A percentile compares a stretch with the other conserved stretches of the same genome.
Evolutionary conservation across 140 eudicot species (phyloP).

Genomic region (Bidens hawaiensis): DNA sequence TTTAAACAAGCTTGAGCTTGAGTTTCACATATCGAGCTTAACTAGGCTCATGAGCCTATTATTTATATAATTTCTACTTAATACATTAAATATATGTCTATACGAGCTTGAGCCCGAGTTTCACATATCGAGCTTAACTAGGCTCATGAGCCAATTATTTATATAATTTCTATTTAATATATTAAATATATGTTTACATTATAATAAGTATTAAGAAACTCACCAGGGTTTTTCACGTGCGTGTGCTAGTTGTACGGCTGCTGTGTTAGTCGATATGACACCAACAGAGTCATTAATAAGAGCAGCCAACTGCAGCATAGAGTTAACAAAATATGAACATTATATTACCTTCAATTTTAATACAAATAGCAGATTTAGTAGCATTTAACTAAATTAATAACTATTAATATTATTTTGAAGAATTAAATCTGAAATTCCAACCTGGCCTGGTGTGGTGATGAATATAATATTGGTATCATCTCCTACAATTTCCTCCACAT

Average conservation of each 20-base stretch:
- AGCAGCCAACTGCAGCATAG: conserved; percentile 66
- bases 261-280: conserved; percentile 85
- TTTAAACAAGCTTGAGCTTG: too few relatives aligned
- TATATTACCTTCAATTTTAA: not conserved
- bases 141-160: too few relatives aligned
- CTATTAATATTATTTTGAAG: not conserved
- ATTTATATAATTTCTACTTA: too few relatives aligned
- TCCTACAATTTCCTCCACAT: conserved; percentile 71
- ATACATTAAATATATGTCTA: too few relatives aligned
- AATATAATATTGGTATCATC: conserved; percentile 75
- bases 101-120: too few relatives aligned
- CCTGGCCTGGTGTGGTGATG: conserved; percentile 93
- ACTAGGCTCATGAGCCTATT: too few relatives aligned
- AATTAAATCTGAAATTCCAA: conserved; percentile 12
- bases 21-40: too few relatives aligned
- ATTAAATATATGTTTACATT: too few relatives aligned
- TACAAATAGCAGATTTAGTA: not conserved
- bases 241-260: conserved; percentile 70
- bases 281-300: conserved; percentile 85
- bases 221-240: conserved; percentile 85
- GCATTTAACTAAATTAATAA: not conserved
- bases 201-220: conserved; percentile 9
- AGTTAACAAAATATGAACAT: conserved; percentile 12
- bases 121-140: too few relatives aligned
- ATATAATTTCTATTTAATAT: too few relatives aligned